Evolutionary conservation across 2,329 filamentous ascomycete species (phyloP).

Genomic region (Tolypocladium tundrense): DNA sequence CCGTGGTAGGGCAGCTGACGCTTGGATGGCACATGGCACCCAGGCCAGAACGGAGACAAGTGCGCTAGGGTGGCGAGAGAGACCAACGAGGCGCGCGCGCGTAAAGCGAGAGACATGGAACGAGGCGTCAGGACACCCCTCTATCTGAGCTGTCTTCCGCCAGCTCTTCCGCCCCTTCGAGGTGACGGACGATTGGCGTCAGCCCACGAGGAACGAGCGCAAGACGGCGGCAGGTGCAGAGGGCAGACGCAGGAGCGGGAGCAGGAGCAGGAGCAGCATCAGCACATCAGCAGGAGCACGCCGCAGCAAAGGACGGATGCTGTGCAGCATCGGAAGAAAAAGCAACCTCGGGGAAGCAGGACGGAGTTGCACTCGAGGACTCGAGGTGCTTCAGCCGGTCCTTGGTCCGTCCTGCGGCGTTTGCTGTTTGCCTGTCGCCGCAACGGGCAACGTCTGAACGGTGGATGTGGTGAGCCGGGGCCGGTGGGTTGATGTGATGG

Average conservation of each 20-base stretch:
- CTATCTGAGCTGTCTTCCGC: not conserved
- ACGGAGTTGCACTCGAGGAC: not conserved
- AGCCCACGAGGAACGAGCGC: not conserved
- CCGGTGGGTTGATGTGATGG: not conserved
- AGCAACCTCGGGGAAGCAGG: not conserved
- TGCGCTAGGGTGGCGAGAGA: not conserved
- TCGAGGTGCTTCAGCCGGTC: not conserved
- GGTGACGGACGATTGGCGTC: not conserved
- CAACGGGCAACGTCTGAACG: not conserved
- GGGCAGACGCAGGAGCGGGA: not conserved
- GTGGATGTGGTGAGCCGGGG: slow-evolving; percentile 1
- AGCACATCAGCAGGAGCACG: not conserved
- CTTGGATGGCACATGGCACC: slow-evolving; percentile 1
- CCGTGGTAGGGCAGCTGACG: not conserved
- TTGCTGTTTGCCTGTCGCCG: not conserved
- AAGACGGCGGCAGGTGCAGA: not conserved
- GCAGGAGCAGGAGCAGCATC: not conserved
- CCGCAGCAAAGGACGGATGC: not conserved
- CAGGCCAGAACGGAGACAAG: not conserved
- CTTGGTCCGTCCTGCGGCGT: not conserved
- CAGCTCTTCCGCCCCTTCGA: not conserved
- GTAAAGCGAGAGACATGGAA: not conserved
- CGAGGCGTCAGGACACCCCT: slow-evolving; percentile 1
- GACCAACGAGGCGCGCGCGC: not conserved
- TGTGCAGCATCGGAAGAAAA: not conserved